Evolutionary conservation across 2,329 filamentous ascomycete genomes (phyloP).

Genomic region (Scedosporium boydii): DNA sequence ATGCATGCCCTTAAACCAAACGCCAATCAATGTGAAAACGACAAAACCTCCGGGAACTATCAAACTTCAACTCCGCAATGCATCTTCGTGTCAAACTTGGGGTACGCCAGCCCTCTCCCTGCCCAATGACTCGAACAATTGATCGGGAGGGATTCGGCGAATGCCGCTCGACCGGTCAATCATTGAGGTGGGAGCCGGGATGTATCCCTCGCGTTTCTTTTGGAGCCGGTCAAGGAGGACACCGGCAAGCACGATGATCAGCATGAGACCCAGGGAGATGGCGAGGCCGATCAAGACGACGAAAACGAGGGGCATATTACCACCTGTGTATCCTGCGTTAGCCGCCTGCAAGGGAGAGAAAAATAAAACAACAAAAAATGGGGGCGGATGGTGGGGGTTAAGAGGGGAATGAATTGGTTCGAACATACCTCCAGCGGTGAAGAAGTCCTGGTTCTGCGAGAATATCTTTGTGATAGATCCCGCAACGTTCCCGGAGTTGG

Average conservation of each 20-base stretch:
- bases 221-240: conserved; percentile 67
- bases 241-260: conserved; percentile 66
- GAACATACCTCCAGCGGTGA: conserved; percentile 52
- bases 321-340: conserved; percentile 23
- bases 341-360: neutral
- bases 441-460: conserved; percentile 70
- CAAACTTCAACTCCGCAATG: neutral
- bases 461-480: conserved; percentile 78
- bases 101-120: conserved; percentile 39
- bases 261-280: conserved; percentile 67
- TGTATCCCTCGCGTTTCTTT: conserved; percentile 70
- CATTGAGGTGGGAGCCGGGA: conserved; percentile 62
- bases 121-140: conserved; percentile 46
- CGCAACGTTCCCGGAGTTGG: conserved; percentile 49
- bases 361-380: too few species aligned
- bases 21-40: neutral
- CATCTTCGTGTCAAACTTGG: conserved; percentile 30
- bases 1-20: neutral
- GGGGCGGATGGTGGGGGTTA: too few species aligned
- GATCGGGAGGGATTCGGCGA: conserved; percentile 49
- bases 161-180: conserved; percentile 51
- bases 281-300: conserved; percentile 74
- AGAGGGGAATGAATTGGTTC: neutral
- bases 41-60: neutral
- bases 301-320: conserved; percentile 61